A percentile compares a stretch with the other conserved stretches of the same genome.
Conservation (phyloP, 768 basidiomycete genomes). For the Lepiota venenata region DNA sequence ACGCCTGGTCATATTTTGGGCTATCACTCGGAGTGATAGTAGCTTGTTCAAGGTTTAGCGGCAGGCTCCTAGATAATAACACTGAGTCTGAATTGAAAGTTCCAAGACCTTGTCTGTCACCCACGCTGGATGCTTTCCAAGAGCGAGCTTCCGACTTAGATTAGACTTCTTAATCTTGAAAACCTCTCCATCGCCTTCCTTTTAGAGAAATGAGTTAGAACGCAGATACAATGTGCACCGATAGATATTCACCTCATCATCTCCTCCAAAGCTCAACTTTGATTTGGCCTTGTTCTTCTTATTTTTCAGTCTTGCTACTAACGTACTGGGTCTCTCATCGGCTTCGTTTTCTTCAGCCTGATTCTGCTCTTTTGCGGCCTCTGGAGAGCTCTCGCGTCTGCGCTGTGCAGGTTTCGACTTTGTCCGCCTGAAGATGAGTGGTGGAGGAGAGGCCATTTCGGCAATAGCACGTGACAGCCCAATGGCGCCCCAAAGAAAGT, state of each 20-base stretch:
- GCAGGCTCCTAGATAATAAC: constrained; percentile 32
- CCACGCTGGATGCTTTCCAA: constrained; percentile 55
- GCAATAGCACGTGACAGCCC: constrained; percentile 29
- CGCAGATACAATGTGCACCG: constrained; percentile 2
- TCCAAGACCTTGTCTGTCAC: constrained; percentile 14
- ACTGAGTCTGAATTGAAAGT: constrained; percentile 9
- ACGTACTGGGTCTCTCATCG: constrained; percentile 54
- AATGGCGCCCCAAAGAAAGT: constrained; percentile 22
- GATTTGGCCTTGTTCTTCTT: constrained; percentile 66
- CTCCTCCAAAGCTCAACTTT: constrained; percentile 74
- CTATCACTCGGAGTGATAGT: constrained; percentile 49
- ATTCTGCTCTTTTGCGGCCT: constrained; percentile 19
- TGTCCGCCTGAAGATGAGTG: constrained; percentile 48
- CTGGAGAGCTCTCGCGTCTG: constrained; percentile 39
- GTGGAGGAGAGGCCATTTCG: constrained; percentile 38
- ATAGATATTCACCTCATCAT: constrained; percentile 50
- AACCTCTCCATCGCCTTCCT: constrained; percentile 59
- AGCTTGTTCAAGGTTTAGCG: constrained; percentile 52
- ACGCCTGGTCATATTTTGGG: constrained; percentile 68
- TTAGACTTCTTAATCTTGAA: constrained; percentile 83
- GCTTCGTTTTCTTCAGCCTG: constrained; percentile 24
- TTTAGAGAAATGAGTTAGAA: constrained; percentile 24
- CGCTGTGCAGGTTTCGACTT: constrained; percentile 40
- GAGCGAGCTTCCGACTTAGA: constrained; percentile 61
- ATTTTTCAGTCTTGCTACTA: constrained; percentile 68